These are phyloP conservation scores for Xylariales sp. DNA, from an alignment of 2,329 filamentous ascomycete genomes.

Conservation along the genomic window DNA sequence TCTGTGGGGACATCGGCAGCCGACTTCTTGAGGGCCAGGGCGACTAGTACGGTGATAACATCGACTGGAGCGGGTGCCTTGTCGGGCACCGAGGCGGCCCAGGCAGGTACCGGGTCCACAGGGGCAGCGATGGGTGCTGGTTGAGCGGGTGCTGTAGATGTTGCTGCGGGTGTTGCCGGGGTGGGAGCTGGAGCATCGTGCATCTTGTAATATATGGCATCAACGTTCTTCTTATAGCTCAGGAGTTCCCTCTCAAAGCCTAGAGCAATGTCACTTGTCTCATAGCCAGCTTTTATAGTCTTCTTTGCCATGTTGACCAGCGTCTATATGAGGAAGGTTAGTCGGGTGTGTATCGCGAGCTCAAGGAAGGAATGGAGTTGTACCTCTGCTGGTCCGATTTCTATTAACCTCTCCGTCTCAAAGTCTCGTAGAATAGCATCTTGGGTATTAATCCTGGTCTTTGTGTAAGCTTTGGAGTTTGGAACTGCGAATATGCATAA, in stretches of 20 bases:
- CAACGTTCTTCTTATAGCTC: slow-evolving; percentile 11
- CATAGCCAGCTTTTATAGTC: slow-evolving; percentile 21
- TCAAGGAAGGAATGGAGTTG: neutral
- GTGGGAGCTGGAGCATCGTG: slow-evolving; percentile 1
- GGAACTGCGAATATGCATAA: too few species aligned
- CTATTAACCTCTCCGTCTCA: slow-evolving; percentile 26
- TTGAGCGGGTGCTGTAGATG: neutral
- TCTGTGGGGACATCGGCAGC: slow-evolving; percentile 16
- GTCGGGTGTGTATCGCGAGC: neutral
- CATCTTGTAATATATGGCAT: slow-evolving; percentile 18
- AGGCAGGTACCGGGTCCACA: neutral
- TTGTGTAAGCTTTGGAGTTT: neutral
- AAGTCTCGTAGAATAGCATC: slow-evolving; percentile 22
- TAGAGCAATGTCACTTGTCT: slow-evolving; percentile 14
- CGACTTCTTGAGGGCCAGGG: slow-evolving; percentile 23
- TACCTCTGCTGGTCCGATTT: slow-evolving; percentile 29
- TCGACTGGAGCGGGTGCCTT: slow-evolving; percentile 15
- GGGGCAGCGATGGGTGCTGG: neutral
- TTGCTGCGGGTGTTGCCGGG: slow-evolving; percentile 5
- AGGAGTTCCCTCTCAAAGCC: slow-evolving; percentile 19
- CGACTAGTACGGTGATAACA: slow-evolving; percentile 22
- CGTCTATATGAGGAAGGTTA: slow-evolving; percentile 10
- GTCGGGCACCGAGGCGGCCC: slow-evolving; percentile 1
- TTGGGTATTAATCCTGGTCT: slow-evolving; percentile 32
- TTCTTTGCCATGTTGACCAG: slow-evolving; percentile 31